A percentile compares a stretch with the other conserved stretches of the same genome.
Conservation (phyloP, 805 yeast genomes). For the Kazachstania kunashirensis region DNA sequence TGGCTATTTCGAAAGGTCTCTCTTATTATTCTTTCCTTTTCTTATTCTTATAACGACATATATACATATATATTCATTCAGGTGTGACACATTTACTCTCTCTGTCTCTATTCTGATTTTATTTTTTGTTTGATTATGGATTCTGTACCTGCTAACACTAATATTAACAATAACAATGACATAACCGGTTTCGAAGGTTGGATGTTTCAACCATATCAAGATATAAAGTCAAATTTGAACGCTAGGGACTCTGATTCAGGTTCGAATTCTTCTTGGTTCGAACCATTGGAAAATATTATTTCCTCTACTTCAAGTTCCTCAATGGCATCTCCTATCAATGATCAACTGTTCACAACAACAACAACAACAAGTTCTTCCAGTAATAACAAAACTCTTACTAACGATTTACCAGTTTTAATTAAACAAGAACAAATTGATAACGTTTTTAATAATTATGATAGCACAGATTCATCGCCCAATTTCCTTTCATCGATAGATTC, state of each 20-base stretch:
- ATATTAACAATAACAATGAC: background rate
- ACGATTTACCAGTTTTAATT: background rate
- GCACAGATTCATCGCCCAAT: too few species aligned
- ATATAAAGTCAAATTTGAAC: background rate
- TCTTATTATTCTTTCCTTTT: too few species aligned
- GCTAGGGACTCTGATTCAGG: background rate
- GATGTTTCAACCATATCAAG: slow-evolving; percentile 9
- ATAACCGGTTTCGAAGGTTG: slow-evolving; percentile 8
- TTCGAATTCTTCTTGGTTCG: slow-evolving; percentile 16
- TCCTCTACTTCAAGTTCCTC: slow-evolving; percentile 21
- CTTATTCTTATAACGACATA: too few species aligned
- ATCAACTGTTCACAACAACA: background rate
- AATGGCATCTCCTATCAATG: slow-evolving; percentile 14
- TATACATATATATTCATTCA: too few species aligned
- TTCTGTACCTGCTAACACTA: slow-evolving; percentile 4
- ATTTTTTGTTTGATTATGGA: too few species aligned
- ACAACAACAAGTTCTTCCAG: background rate
- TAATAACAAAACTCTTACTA: too few species aligned
- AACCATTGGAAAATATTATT: slow-evolving; percentile 20
- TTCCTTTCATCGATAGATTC: background rate
- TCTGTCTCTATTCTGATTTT: too few species aligned
- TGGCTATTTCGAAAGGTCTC: too few species aligned
- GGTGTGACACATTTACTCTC: too few species aligned
- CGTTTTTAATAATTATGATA: too few species aligned
- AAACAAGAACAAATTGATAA: background rate